Evolutionary conservation across 805 yeast genomes (phyloP).

Genomic region (Ogataea methanolica): DNA sequence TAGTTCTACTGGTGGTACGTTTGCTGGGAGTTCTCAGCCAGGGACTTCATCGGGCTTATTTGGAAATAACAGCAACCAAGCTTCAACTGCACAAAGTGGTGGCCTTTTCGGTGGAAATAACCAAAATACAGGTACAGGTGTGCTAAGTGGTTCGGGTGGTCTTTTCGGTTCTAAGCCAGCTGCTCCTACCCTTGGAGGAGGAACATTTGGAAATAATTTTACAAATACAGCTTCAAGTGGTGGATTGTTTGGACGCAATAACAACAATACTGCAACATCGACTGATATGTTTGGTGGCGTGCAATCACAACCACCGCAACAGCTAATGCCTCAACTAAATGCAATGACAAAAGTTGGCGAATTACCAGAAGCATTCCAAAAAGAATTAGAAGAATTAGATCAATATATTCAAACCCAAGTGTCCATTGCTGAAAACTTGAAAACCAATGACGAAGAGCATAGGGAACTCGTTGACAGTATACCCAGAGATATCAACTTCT

Average conservation of each 20-base stretch:
- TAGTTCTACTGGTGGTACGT: not conserved
- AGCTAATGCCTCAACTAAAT: constrained; percentile 48
- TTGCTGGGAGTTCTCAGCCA: not conserved
- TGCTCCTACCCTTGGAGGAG: constrained; percentile 7
- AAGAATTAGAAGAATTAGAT: constrained; percentile 66
- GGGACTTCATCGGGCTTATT: constrained; percentile 1
- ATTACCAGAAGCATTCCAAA: constrained; percentile 64
- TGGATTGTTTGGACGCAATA: constrained; percentile 27
- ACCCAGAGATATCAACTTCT: constrained; percentile 65
- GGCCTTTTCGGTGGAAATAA: constrained; percentile 11
- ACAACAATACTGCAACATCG: not conserved
- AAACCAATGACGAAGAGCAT: constrained; percentile 59
- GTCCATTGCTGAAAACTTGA: constrained; percentile 62
- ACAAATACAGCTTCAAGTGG: constrained; percentile 2
- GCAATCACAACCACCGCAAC: constrained; percentile 33
- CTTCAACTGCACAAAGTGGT: constrained; percentile 4
- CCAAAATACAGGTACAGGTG: not conserved
- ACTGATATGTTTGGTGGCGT: constrained; percentile 15
- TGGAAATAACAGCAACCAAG: not conserved
- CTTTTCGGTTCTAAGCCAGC: constrained; percentile 9
- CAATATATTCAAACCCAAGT: constrained; percentile 71
- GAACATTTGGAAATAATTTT: constrained; percentile 26
- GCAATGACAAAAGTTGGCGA: constrained; percentile 75
- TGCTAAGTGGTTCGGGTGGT: constrained; percentile 10
- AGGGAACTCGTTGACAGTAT: constrained; percentile 60